Evolutionary conservation across 768 basidiomycete genomes (phyloP).

Genomic region (Tricholoma furcatifolium): DNA sequence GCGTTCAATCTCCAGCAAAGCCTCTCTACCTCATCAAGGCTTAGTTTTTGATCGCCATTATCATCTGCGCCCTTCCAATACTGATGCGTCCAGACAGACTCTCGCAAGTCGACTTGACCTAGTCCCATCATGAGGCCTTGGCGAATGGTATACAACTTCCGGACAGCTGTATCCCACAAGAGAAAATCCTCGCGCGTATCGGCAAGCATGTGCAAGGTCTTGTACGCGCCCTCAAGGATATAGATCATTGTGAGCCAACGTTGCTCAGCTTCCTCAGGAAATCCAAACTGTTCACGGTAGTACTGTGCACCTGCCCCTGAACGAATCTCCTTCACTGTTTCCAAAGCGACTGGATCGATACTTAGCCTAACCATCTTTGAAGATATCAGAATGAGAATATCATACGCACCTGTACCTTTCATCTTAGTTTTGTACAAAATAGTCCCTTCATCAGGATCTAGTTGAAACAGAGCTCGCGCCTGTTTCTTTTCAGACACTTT

Average conservation of each 20-base stretch:
- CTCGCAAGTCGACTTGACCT: conserved; percentile 60
- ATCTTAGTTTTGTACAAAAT: conserved; percentile 73
- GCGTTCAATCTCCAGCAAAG: conserved; percentile 73
- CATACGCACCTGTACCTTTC: conserved; percentile 51
- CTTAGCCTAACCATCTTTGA: not conserved
- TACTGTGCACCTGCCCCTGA: conserved; percentile 67
- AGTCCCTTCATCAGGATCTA: conserved; percentile 76
- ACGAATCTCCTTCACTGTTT: conserved; percentile 85
- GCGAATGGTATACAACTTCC: conserved; percentile 61
- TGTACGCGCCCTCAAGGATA: conserved; percentile 72
- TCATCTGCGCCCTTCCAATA: conserved; percentile 79
- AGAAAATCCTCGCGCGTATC: conserved; percentile 45
- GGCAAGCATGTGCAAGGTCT: conserved; percentile 84
- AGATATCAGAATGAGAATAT: not conserved
- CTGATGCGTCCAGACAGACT: conserved; percentile 75
- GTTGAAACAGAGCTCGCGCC: conserved; percentile 62
- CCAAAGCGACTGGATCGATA: conserved; percentile 65
- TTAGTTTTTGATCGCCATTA: conserved; percentile 57
- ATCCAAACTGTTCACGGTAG: conserved; percentile 69
- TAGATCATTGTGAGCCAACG: conserved; percentile 90
- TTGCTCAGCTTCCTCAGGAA: conserved; percentile 57
- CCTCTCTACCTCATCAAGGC: conserved; percentile 70
- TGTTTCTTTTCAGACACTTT: conserved; percentile 78
- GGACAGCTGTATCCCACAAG: conserved; percentile 61
- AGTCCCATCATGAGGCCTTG: conserved; percentile 70